Evolutionary conservation across 1,284 basidiomycete species (phyloP).

Genomic region (Moniliophthora roreri): DNA sequence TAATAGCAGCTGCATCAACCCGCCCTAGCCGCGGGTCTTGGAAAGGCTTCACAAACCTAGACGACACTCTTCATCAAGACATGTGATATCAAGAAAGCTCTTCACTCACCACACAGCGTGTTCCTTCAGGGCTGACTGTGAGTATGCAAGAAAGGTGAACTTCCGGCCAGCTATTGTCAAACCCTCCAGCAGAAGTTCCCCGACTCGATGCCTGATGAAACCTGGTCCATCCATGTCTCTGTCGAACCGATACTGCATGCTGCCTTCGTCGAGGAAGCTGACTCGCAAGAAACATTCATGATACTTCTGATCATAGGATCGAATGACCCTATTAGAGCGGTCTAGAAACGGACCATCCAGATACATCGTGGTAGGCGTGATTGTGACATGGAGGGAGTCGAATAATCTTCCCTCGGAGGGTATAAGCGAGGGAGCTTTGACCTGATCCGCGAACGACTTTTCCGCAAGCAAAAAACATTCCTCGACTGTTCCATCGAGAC

Average conservation of each 20-base stretch:
- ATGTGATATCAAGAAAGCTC: constrained; percentile 40
- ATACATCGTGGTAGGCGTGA: constrained; percentile 59
- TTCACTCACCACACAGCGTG: constrained; percentile 39
- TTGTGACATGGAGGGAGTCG: constrained; percentile 50
- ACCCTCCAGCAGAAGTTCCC: constrained; percentile 42
- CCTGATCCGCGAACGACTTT: constrained; percentile 26
- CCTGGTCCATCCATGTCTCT: constrained; percentile 46
- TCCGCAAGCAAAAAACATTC: constrained; percentile 35
- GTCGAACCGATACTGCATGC: constrained; percentile 47
- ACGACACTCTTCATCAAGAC: constrained; percentile 44
- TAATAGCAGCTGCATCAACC: constrained; percentile 48
- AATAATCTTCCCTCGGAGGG: constrained; percentile 43
- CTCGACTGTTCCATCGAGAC: constrained; percentile 27
- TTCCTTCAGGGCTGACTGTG: constrained; percentile 53
- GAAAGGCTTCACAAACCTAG: constrained; percentile 53
- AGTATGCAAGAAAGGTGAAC: constrained; percentile 59
- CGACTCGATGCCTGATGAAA: constrained; percentile 47
- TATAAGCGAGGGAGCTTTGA: constrained; percentile 6
- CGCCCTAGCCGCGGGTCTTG: constrained; percentile 20
- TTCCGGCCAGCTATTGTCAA: constrained; percentile 46
- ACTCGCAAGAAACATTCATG: constrained; percentile 65
- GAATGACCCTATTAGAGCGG: constrained; percentile 65
- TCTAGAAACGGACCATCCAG: constrained; percentile 66
- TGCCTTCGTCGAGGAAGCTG: constrained; percentile 60
- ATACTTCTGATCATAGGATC: constrained; percentile 42